These are phyloP conservation scores for Acacia pycnantha DNA, from an alignment of 331 rosid species.

Conservation along the genomic window DNA sequence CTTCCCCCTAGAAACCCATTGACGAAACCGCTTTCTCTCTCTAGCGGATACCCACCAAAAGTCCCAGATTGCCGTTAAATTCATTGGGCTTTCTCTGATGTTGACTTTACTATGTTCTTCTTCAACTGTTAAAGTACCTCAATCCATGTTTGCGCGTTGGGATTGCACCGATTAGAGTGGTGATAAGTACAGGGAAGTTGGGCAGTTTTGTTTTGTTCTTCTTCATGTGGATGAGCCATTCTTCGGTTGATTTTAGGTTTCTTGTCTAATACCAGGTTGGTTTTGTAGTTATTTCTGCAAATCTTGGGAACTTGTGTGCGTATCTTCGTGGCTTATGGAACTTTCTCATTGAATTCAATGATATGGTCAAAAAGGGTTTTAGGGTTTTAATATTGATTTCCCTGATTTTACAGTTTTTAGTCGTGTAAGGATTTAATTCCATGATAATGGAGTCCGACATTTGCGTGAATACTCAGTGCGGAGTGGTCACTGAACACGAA, in stretches of 20 bases:
- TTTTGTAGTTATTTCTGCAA: constrained; percentile 1
- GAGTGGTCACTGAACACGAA: constrained; percentile 27
- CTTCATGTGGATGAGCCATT: constrained; percentile 17
- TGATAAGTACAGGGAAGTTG: not conserved
- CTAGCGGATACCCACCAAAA: not conserved
- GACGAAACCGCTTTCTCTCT: constrained; percentile 13
- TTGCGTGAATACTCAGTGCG: constrained; percentile 55
- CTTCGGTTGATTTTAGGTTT: constrained; percentile 22
- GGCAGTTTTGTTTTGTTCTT: not conserved
- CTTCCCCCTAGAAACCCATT: not conserved
- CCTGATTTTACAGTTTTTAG: not conserved
- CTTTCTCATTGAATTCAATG: constrained; percentile 1
- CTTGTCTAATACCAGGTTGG: constrained; percentile 26
- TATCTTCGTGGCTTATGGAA: not conserved
- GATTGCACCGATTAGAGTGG: not conserved
- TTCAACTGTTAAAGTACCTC: not conserved
- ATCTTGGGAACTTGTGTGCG: constrained; percentile 18
- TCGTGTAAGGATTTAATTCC: constrained; percentile 32
- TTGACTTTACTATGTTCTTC: constrained; percentile 7
- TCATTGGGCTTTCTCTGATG: constrained; percentile 15
- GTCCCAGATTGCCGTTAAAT: constrained; percentile 30
- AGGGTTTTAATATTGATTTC: constrained; percentile 48
- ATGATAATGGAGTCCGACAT: constrained; percentile 47
- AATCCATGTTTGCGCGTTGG: not conserved
- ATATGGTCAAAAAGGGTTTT: constrained; percentile 38